Evolutionary conservation across 495 filamentous ascomycete genomes (phyloP).

Genomic region (Venustampulla echinocandica): DNA sequence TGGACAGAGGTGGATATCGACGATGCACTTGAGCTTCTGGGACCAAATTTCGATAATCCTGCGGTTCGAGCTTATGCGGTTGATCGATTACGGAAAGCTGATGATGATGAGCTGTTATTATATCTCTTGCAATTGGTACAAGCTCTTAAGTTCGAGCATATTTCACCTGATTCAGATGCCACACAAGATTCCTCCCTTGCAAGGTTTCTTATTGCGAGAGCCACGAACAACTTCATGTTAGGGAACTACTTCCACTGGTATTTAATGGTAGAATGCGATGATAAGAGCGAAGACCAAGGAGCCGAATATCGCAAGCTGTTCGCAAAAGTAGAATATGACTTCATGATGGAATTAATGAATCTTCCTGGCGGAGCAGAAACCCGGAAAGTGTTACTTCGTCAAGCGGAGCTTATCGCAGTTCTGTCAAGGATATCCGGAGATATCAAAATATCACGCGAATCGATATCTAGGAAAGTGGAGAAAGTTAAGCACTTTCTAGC

Average conservation of each 20-base stretch:
- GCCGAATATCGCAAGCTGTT: slow-evolving; percentile 74
- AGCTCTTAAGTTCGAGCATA: slow-evolving; percentile 90
- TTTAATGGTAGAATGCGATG: slow-evolving; percentile 92
- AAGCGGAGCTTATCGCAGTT: slow-evolving; percentile 82
- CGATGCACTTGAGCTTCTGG: slow-evolving; percentile 89
- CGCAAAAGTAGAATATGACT: slow-evolving; percentile 85
- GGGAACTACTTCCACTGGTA: slow-evolving; percentile 98
- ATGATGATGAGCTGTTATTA: slow-evolving; percentile 85
- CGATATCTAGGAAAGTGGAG: slow-evolving; percentile 69
- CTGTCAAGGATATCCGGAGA: slow-evolving; percentile 87
- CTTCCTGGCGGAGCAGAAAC: slow-evolving; percentile 55
- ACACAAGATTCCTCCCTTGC: slow-evolving; percentile 81
- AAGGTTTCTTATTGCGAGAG: slow-evolving; percentile 78
- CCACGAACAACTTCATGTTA: slow-evolving; percentile 75
- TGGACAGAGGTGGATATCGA: slow-evolving; percentile 98
- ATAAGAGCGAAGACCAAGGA: slow-evolving; percentile 61
- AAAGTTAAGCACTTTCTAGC: slow-evolving; percentile 71
- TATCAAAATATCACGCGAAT: slow-evolving; percentile 71
- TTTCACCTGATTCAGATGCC: slow-evolving; percentile 41
- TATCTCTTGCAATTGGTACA: slow-evolving; percentile 95
- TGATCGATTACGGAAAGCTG: slow-evolving; percentile 79
- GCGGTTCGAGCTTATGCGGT: slow-evolving; percentile 89
- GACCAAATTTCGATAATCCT: slow-evolving; percentile 81
- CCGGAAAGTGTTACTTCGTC: slow-evolving; percentile 66
- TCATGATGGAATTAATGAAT: slow-evolving; percentile 73